Conservation (phyloP, 2,329 filamentous ascomycete genomes). For the Colletotrichum camelliae region DNA sequence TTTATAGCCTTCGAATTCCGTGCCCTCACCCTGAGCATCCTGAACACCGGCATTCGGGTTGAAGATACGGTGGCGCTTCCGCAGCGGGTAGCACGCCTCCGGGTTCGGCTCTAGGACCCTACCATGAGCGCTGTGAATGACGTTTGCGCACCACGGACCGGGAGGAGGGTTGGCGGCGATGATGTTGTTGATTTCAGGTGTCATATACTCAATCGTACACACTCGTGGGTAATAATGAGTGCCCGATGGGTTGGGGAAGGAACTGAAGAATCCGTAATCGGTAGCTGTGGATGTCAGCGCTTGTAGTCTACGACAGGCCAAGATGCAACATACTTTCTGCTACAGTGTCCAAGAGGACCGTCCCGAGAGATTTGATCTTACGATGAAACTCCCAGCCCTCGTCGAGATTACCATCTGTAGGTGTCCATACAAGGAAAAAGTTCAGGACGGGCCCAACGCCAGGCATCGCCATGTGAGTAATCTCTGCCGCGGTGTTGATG, state of each 20-base stretch:
- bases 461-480: background rate
- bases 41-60: slow-evolving; percentile 27
- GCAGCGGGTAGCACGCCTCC: slow-evolving; percentile 29
- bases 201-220: background rate
- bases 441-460: background rate
- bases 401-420: background rate
- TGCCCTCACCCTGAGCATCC: slow-evolving; percentile 29
- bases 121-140: slow-evolving; percentile 8
- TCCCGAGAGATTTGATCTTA: slow-evolving; percentile 8
- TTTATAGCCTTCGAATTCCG: slow-evolving; percentile 21
- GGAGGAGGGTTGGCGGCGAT: background rate
- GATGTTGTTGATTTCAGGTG: background rate
- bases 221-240: background rate
- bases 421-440: slow-evolving; percentile 9
- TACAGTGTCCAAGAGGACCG: background rate
- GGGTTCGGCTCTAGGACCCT: background rate
- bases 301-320: background rate
- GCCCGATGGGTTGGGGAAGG: background rate
- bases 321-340: background rate
- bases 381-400: slow-evolving; percentile 2
- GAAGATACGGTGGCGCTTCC: slow-evolving; percentile 33
- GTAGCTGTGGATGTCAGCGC: background rate
- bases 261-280: slow-evolving; percentile 5
- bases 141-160: background rate
- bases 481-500: slow-evolving; percentile 17